Base-by-base conservation (phyloP, 2,329 filamentous ascomycete genomes). In the Onygenales sp. region DNA sequence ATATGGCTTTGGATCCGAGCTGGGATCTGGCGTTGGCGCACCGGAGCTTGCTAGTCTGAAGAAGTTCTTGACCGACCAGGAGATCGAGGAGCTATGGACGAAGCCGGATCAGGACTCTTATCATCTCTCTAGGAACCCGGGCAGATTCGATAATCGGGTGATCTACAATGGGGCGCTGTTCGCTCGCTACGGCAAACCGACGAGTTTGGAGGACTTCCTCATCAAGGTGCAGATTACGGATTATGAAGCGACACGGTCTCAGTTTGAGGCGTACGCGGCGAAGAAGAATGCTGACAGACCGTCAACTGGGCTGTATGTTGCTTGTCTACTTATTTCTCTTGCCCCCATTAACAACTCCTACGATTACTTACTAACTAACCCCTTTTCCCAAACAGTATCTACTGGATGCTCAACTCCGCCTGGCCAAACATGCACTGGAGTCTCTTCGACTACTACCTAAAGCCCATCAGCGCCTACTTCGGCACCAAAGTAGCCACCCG, bases 391-490 rank as follows among this genome's bases (percentile, higher is more conserved):
- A 9, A 11, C 33, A 61, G 58, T 0, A 77, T 85, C 13, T 85
- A 85, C 67, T 85, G 82, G 82, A 85, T 85, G 82, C 64, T 85
- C 51, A 84, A 83, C 58, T 77, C 77, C 45, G 82, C 82, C 0
- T 85, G 82, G 81, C 82, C 83, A 0, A 78, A 74, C 52, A 67
- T 85, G 32, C 82, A 85, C 61, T 86, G 83, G 82, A 80, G 81
- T 51, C 65, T 84, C 5, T 83, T 84, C 61, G 82, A 85, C 58
- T 81, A 81, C 62, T 84, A 84, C 57, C 65, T 84, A 42, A 77
- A 75, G 21, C 76, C 81, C 0, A 77, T 74, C 0, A 82, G 80
- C 0, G 73, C 78, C 0, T 85, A 81, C 56, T 85, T 78, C 54
- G 82, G 83, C 2, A 73, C 75, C 13, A 84, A 84, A 62, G 64